Evolutionary conservation across 768 basidiomycete species (phyloP), one percentile per base, ranked within the genome.

Genomic region (Russula ochroleuca): DNA sequence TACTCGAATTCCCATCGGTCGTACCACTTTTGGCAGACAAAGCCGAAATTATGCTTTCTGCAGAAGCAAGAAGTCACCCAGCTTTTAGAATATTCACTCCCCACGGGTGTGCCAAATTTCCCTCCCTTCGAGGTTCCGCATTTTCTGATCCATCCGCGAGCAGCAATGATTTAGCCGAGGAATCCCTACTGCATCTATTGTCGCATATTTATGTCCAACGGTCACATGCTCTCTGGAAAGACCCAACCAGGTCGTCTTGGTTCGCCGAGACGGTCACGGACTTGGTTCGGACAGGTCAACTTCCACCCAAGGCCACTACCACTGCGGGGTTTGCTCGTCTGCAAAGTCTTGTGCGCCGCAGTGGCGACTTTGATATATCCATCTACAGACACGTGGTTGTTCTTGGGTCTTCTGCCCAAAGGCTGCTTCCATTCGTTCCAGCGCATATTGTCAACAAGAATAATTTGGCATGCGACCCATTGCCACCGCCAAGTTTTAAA

Each of bases 161-260:
- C 41, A 67, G 53, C 31, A 57, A 54, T 31, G 25, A 58, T 23
- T 58, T n/a, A 17, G 45, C 49, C 5, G 61, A 63, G 28, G 73
- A 78, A 10, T 80, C 82, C 0, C 72, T 82, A 2, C 75, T 93
- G 0, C 88, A 97, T 67, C 82, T 97, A 9, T 81, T 98, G 4
- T 89, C 91, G 0, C 91, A 94, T 70, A 83, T 98, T 25, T 98
- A 98, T 72, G 90, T 82, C 4, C 84, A 88, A 48, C 87, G 92
- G 8, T 89, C 92, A 0, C 78, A 75, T 10, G 72, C 85, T 0
- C 72, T 96, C 2, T 98, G 94, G 94, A 98, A 95, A 77, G 85
- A 87, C 15, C 77, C 87, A 0, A 70, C 73, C 1, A 77, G 81
- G 37, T 70, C 81, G 1, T 72, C 79, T 0, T 98, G 94, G 94